Base-by-base conservation (phyloP, 306 rosid genomes). In the Sesbania bispinosa region DNA sequence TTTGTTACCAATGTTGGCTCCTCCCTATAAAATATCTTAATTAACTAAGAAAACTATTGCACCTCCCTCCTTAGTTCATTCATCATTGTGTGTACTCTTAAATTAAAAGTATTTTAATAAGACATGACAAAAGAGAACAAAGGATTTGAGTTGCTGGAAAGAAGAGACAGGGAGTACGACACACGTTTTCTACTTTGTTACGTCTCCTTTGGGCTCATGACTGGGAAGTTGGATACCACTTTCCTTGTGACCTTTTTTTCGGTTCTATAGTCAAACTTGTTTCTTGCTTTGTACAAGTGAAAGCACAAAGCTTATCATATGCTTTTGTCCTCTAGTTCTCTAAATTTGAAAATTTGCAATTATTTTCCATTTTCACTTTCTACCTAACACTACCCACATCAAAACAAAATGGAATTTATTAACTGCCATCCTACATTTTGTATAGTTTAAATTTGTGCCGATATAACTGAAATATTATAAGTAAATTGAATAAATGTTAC, bases 141-240 rank as follows among this genome's bases (percentile, higher is more conserved):
- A 21, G 59, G 6, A 55, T 57, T 51, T 43, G 21, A 76, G 54
- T 10, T 33, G 48, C 33, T 43, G 50, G 47, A 50, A 48, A 35
- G 60, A 1, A 48, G 14, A 20, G 36, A 52, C 38, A 26, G 5
- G 3, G n/a, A 14, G 5, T 13, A 13, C 23, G 53, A 3, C 38
- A 82, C 85, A 67, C 82, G 82, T 69, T 77, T 82, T 10, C 74
- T 7, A 61, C 23, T 24, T 26, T 7, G 14, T 62, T 77, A 82
- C 85, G 82, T 73, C 74, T 82, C 66, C 14, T 5, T 10, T 43
- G 82, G 67, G 77, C 45, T 52, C 41, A 36, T 0, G 61, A 63
- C 67, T 8, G 1, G 15, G 48, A 72, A 50, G 9, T 67, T 30
- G 50, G 39, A 43, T 23, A 0, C 41, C 50, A 50, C 62, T 71